Conservation (phyloP, 345 rosid genomes). For the Eucalyptus fibrosa region DNA sequence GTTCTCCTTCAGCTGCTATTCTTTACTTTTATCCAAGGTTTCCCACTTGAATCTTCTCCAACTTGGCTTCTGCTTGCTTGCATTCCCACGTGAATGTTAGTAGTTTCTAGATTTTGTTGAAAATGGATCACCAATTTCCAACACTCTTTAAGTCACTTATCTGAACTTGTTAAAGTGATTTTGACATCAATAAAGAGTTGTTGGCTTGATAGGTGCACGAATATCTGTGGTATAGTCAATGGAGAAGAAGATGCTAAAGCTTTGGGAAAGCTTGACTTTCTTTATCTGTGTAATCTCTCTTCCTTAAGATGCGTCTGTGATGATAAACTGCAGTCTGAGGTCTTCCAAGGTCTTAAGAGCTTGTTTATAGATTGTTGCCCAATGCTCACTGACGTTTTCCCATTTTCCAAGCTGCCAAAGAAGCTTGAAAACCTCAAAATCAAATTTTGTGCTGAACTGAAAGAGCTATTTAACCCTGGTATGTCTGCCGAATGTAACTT, state of each 20-base stretch:
- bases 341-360: constrained; percentile 15
- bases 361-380: constrained; percentile 46
- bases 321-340: neutral
- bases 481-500: neutral
- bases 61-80: too few species aligned
- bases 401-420: constrained; percentile 1
- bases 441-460: constrained; percentile 27
- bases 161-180: constrained; percentile 6
- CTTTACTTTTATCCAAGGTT: too few species aligned
- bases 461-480: neutral
- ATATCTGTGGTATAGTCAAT: constrained; percentile 8
- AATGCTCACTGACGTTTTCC: constrained; percentile 12
- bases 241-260: constrained; percentile 3
- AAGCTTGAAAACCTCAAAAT: constrained; percentile 19
- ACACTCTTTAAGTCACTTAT: neutral
- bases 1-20: too few species aligned
- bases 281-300: constrained; percentile 23
- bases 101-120: too few species aligned
- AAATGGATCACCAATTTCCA: too few species aligned
- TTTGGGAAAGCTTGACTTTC: constrained; percentile 11
- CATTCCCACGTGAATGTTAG: too few species aligned
- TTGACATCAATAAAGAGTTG: constrained; percentile 8
- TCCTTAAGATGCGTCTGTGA: constrained; percentile 6
- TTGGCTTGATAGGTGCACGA: constrained; percentile 20
- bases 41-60: too few species aligned